Evolutionary conservation across 768 basidiomycete species (phyloP).

Genomic region (Boletus huronensis): DNA sequence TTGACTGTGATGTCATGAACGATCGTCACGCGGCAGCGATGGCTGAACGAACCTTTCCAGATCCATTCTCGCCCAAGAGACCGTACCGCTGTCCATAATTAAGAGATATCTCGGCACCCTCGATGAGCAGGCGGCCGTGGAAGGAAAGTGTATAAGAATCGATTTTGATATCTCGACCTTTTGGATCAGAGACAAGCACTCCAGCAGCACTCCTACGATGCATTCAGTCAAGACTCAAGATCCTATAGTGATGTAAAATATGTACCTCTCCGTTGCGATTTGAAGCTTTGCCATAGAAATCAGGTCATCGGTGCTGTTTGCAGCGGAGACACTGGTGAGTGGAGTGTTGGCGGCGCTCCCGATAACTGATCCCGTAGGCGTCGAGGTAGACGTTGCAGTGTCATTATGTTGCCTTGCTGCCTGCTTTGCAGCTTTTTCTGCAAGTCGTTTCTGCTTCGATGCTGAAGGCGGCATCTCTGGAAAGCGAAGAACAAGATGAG

Average conservation of each 20-base stretch:
- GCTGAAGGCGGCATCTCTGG: constrained; percentile 68
- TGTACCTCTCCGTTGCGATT: constrained; percentile 85
- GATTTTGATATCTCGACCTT: constrained; percentile 96
- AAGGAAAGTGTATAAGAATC: constrained; percentile 94
- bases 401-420: constrained; percentile 51
- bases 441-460: constrained; percentile 90
- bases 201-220: constrained; percentile 76
- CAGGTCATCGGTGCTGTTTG: constrained; percentile 77
- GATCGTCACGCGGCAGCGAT: constrained; percentile 1
- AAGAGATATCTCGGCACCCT: constrained; percentile 63
- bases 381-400: constrained; percentile 47
- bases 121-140: constrained; percentile 85
- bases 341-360: constrained; percentile 73
- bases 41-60: constrained; percentile 78
- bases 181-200: constrained; percentile 87
- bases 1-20: constrained; percentile 56
- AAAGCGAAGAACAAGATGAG: constrained; percentile 7
- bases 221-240: constrained; percentile 8
- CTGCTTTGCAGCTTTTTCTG: constrained; percentile 89
- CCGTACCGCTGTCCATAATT: constrained; percentile 95
- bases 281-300: constrained; percentile 84
- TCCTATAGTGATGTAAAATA: neutral
- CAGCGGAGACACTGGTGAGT: constrained; percentile 76
- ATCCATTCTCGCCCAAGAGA: constrained; percentile 94
- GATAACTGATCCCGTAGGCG: constrained; percentile 62